Evolutionary conservation across 1,284 basidiomycete genomes (phyloP), one percentile per base, ranked within the genome.

Genomic region (Puccinia horiana): DNA sequence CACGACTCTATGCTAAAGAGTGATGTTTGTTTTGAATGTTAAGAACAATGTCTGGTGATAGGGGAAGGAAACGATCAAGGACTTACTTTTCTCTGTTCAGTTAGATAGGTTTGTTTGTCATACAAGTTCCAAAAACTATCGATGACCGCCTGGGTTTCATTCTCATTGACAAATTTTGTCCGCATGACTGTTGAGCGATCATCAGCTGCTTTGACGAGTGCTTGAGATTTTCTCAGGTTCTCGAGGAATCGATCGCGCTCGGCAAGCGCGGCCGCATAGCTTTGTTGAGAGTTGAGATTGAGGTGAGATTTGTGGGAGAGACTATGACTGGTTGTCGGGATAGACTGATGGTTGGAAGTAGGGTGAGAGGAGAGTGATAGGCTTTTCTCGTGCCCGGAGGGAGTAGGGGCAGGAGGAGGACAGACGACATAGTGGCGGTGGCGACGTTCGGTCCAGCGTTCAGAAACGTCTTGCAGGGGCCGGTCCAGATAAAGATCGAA

Each of bases 161-260:
- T 63, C 47, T 76, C 80, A 26, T 73, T 67, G 14, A 76, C 29
- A 40, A 82, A 82, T 58, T 76, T 75, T 37, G 80, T 82, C 2
- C 73, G 58, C 80, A 82, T 82, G 12, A 82, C 80, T 2, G 80
- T 82, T 44, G 80, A 82, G 65, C 73, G 70, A 69, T 76, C 80
- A 52, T 82, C 80, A 52, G 63, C 80, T 8, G 80, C 80, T 37
- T 82, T 82, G 32, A 82, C 92, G 65, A 90, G 90, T 5, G 94
- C 93, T 86, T 96, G 94, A 29, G 91, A 92, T 42, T 90, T 89
- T 93, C 95, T 96, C 11, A 95, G 87, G 85, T 93, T 94, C 83
- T 94, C 91, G 78, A 98, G 86, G 86, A 96, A 95, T n/a, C 93
- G 90, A 75, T 90, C 96, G 85, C 92, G 92, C 5, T 86, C 86